phyloP scores from a whole-genome alignment of 1,139 yeast species.

The Scheffersomyces segobiensis region DNA sequence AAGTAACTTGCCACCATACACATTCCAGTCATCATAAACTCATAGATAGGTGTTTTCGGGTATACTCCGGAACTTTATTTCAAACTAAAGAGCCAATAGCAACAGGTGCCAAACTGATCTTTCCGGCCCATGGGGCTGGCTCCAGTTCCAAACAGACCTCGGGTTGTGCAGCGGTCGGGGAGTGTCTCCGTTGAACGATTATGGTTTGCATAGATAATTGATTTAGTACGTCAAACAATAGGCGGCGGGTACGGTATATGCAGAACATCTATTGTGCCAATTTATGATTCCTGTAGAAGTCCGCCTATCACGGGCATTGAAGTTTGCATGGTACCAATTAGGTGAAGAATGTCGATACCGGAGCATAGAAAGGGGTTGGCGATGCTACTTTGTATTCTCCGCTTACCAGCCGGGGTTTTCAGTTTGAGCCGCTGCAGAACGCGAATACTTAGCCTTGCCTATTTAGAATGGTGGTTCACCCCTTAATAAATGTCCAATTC shows the following conservation, averaged over 20 bases:
- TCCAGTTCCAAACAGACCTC: not conserved
- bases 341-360: not conserved
- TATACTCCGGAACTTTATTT: not conserved
- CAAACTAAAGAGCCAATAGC: not conserved
- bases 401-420: not conserved
- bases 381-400: not conserved
- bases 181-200: not conserved
- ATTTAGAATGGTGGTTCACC: not conserved
- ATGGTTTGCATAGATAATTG: not conserved
- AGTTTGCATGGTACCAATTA: not conserved
- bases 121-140: not conserved
- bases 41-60: not conserved
- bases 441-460: not conserved
- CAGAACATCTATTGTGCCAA: not conserved
- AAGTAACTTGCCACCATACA: too few relatives aligned
- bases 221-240: not conserved
- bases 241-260: not conserved
- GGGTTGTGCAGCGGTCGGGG: not conserved
- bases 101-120: not conserved
- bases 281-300: not conserved
- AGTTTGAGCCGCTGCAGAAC: not conserved
- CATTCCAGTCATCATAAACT: not conserved
- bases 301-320: not conserved
- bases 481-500: not conserved
- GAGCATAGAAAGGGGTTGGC: not conserved